Percentiles rank a stretch among this genome's conserved stretches.
Conservation (phyloP, 352 stramenopile genomes). For the Phytophthora pluvialis region DNA sequence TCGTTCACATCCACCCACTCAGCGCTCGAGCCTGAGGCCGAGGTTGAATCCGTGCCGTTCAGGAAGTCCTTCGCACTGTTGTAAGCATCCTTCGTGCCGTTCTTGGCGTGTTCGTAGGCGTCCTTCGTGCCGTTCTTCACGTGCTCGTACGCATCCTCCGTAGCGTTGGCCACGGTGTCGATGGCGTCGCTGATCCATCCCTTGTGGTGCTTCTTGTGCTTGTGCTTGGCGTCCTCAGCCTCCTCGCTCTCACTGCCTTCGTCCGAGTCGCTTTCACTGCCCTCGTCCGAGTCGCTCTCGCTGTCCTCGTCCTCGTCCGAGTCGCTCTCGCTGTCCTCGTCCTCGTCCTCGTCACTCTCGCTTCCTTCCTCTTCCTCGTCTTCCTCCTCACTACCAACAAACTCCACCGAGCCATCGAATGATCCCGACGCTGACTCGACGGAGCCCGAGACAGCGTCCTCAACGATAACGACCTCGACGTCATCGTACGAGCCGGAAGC, state of each 20-base stretch:
- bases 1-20: conserved; percentile 38
- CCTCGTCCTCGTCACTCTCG: conserved; percentile 13
- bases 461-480: conserved; percentile 28
- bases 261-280: conserved; percentile 14
- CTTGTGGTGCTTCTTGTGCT: conserved; percentile 41
- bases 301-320: conserved; percentile 24
- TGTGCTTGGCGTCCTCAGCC: conserved; percentile 14
- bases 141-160: conserved; percentile 30
- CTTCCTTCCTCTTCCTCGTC: conserved; percentile 21
- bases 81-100: conserved; percentile 25
- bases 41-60: conserved; percentile 34
- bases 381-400: conserved; percentile 29
- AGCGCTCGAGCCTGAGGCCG: conserved; percentile 27
- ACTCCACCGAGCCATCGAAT: conserved; percentile 29
- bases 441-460: conserved; percentile 24
- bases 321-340: conserved; percentile 17
- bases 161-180: conserved; percentile 36
- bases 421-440: conserved; percentile 27
- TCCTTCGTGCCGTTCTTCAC: conserved; percentile 27
- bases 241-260: conserved; percentile 20
- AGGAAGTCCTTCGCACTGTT: conserved; percentile 38
- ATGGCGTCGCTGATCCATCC: conserved; percentile 31
- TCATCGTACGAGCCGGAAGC: conserved; percentile 25
- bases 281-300: conserved; percentile 15
- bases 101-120: conserved; percentile 27